Conservation (phyloP, 805 yeast species). For the Ogataea parapolymorpha region DNA sequence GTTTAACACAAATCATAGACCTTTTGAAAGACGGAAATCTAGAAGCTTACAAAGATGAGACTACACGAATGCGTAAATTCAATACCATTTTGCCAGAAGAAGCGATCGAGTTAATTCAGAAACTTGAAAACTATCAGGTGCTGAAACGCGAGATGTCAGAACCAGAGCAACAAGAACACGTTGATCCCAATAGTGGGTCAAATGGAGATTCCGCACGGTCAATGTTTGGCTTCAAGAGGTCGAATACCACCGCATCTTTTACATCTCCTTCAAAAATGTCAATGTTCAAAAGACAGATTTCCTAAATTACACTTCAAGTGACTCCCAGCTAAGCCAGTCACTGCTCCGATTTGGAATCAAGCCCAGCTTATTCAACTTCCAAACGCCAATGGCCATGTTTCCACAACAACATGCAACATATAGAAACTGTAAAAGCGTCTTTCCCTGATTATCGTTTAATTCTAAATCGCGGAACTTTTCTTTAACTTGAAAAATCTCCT, state of each 20-base stretch:
- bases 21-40: constrained; percentile 61
- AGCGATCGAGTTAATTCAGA: constrained; percentile 59
- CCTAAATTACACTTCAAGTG: constrained; percentile 22
- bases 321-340: constrained; percentile 93
- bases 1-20: constrained; percentile 75
- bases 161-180: constrained; percentile 5
- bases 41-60: constrained; percentile 59
- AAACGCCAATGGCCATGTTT: constrained; percentile 70
- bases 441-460: constrained; percentile 23
- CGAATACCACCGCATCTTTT: constrained; percentile 15
- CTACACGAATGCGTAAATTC: constrained; percentile 58
- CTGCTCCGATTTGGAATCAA: constrained; percentile 80
- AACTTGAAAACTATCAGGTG: constrained; percentile 38
- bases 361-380: constrained; percentile 87
- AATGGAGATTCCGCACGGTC: constrained; percentile 22
- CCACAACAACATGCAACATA: constrained; percentile 42
- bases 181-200: background rate
- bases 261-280: constrained; percentile 20
- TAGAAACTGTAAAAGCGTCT: constrained; percentile 23
- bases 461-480: constrained; percentile 44
- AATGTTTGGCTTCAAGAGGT: constrained; percentile 27
- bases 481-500: constrained; percentile 60
- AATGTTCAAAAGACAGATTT: constrained; percentile 11
- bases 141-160: constrained; percentile 15
- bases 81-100: constrained; percentile 72